Percentiles rank a stretch among this genome's conserved stretches.
These are phyloP conservation scores for Arthrobotrys megalospora DNA, from an alignment of 2,329 filamentous ascomycete species.

Conservation along the genomic window DNA sequence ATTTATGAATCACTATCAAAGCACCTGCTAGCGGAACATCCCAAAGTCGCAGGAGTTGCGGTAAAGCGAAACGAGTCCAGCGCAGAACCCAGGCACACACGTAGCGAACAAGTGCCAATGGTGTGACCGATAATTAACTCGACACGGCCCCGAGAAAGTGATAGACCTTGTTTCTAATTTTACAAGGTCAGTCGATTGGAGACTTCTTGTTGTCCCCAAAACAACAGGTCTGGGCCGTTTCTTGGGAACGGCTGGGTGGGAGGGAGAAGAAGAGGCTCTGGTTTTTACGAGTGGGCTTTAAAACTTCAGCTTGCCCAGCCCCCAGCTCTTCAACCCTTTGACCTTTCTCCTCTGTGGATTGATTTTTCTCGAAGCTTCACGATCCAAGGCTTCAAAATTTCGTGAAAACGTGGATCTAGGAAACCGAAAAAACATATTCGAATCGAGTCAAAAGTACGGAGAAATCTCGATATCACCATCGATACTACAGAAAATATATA, in stretches of 20 bases:
- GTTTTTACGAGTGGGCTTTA: conserved; percentile 10
- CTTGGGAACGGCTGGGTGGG: conserved; percentile 15
- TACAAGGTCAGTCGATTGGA: conserved; percentile 21
- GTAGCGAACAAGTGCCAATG: conserved; percentile 19
- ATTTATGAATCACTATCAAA: conserved; percentile 5
- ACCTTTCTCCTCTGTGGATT: neutral
- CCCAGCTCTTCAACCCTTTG: conserved; percentile 10
- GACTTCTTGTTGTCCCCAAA: conserved; percentile 6
- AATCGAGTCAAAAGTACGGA: neutral
- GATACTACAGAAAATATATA: neutral
- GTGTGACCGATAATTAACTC: conserved; percentile 40
- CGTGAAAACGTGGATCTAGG: conserved; percentile 12
- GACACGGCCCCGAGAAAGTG: conserved; percentile 24
- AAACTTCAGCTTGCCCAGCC: conserved; percentile 32
- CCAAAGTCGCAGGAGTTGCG: neutral
- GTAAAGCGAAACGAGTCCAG: neutral
- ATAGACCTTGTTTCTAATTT: conserved; percentile 24
- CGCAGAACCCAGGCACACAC: conserved; percentile 1
- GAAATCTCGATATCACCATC: conserved; percentile 7
- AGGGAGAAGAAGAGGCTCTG: conserved; percentile 5
- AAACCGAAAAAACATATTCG: neutral
- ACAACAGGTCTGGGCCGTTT: conserved; percentile 15
- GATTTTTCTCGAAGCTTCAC: neutral
- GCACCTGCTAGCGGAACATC: conserved; percentile 22
- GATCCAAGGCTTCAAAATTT: conserved; percentile 7